phyloP scores from a whole-genome alignment of 1,284 basidiomycete species.

The Afroboletus lepidellus region DNA sequence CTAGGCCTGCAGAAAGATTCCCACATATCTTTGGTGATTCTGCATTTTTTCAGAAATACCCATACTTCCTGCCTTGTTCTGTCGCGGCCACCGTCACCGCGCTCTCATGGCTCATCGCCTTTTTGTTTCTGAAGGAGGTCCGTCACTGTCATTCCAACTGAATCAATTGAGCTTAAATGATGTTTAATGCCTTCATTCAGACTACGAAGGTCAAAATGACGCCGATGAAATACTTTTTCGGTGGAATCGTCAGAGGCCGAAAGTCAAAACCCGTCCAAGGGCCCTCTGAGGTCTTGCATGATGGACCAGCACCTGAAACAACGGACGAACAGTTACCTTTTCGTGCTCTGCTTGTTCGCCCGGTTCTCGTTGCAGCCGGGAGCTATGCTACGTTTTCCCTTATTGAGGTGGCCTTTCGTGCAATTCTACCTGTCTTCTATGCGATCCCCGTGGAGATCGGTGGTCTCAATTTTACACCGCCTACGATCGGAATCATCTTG shows the following conservation, averaged over 20 bases:
- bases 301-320: neutral
- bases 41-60: constrained; percentile 55
- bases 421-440: constrained; percentile 45
- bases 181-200: constrained; percentile 15
- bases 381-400: constrained; percentile 44
- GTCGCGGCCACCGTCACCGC: constrained; percentile 50
- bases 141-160: constrained; percentile 11
- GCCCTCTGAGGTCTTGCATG: neutral
- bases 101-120: constrained; percentile 44
- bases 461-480: constrained; percentile 41
- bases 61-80: constrained; percentile 67
- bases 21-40: constrained; percentile 49
- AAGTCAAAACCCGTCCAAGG: neutral
- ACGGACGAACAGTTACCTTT: constrained; percentile 33
- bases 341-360: constrained; percentile 35
- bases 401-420: constrained; percentile 39
- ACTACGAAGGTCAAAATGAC: constrained; percentile 15
- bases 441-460: constrained; percentile 42
- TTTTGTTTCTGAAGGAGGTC: constrained; percentile 59
- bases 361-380: constrained; percentile 39
- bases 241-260: constrained; percentile 6
- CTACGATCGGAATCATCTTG: constrained; percentile 41
- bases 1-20: constrained; percentile 58
- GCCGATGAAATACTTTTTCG: constrained; percentile 21
- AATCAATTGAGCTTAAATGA: no score